Conservation (phyloP, 2,329 filamentous ascomycete species). For the Xenosphaeropsis pyriputrescens region DNA sequence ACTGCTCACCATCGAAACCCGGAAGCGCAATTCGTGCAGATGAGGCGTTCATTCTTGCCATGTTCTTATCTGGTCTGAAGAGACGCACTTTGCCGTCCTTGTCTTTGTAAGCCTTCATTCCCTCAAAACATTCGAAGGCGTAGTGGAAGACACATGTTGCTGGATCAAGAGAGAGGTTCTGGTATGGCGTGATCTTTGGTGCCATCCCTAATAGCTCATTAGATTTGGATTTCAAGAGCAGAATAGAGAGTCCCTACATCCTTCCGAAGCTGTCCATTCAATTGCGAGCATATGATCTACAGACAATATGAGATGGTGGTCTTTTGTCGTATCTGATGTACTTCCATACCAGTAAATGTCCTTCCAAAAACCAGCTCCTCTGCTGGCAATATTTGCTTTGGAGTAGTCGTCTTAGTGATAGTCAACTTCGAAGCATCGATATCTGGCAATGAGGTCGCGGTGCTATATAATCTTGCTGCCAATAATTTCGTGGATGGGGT, state of each 20-base stretch:
- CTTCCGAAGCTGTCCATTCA: slow-evolving; percentile 77
- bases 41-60: slow-evolving; percentile 87
- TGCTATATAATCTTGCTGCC: slow-evolving; percentile 18
- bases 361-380: slow-evolving; percentile 81
- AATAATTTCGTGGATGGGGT: too few relatives aligned
- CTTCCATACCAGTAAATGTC: slow-evolving; percentile 64
- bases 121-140: slow-evolving; percentile 95
- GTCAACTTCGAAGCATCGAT: slow-evolving; percentile 67
- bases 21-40: slow-evolving; percentile 84
- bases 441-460: slow-evolving; percentile 18
- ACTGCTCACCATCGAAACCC: slow-evolving; percentile 57
- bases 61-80: slow-evolving; percentile 93
- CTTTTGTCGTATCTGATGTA: not conserved
- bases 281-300: slow-evolving; percentile 93
- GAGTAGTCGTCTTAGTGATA: slow-evolving; percentile 59
- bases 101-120: slow-evolving; percentile 98
- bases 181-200: slow-evolving; percentile 80
- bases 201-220: slow-evolving; percentile 47
- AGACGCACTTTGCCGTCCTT: slow-evolving; percentile 62
- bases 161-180: slow-evolving; percentile 92
- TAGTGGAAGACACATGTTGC: slow-evolving; percentile 98
- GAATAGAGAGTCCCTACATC: slow-evolving; percentile 4
- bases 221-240: too few relatives aligned
- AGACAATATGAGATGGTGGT: too few relatives aligned
- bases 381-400: slow-evolving; percentile 59